phyloP scores from a whole-genome alignment of 306 rosid genomes.

The Vicia sativa region DNA sequence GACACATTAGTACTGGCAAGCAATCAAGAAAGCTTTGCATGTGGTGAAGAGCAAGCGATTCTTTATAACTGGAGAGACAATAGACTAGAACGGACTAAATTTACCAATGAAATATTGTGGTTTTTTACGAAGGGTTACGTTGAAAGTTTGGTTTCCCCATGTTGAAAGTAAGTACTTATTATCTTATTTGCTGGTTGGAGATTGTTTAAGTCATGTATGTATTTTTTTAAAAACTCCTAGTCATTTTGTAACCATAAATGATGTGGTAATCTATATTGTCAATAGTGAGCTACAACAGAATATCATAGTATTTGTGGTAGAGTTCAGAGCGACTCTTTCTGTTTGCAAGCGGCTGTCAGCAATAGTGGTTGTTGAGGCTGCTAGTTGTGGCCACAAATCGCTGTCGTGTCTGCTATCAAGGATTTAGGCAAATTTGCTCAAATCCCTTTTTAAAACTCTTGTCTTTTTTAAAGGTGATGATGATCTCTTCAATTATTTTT shows the following conservation, averaged over 20 bases:
- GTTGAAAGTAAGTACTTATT: conserved; percentile 8
- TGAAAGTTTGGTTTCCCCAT: conserved; percentile 1
- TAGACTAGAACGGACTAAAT: not conserved
- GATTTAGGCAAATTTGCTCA: not conserved
- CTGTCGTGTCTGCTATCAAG: not conserved
- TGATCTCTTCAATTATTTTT: no score
- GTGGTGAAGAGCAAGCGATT: not conserved
- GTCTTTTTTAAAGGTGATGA: not conserved
- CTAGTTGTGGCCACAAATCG: not conserved
- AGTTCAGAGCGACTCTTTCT: no score
- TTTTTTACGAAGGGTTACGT: not conserved
- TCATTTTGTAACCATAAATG: not conserved
- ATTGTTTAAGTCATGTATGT: no score
- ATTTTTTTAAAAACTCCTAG: no score
- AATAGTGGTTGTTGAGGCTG: no score
- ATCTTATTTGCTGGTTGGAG: no score
- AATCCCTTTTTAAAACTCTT: not conserved
- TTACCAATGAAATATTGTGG: not conserved
- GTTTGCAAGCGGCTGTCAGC: no score
- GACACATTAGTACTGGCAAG: not conserved
- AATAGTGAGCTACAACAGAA: not conserved
- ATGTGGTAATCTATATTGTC: not conserved
- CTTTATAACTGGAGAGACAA: conserved; percentile 17
- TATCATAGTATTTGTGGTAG: no score
- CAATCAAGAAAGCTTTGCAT: not conserved